A percentile compares a stretch with the other conserved stretches of the same genome.
phyloP scores from a whole-genome alignment of 176 grass and related monocot species.

The Olyra latifolia region DNA sequence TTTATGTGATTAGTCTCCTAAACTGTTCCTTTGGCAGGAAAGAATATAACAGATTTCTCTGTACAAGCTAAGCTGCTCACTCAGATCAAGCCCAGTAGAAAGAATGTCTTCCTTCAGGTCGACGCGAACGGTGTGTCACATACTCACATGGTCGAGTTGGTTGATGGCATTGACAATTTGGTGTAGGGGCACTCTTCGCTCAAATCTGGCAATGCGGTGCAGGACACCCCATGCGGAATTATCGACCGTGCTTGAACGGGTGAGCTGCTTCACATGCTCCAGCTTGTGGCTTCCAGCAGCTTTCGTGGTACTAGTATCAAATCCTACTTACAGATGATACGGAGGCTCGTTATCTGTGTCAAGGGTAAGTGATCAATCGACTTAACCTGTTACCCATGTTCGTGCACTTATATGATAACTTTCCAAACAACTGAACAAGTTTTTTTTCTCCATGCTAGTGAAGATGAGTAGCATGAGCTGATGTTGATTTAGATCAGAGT shows the following conservation, averaged over 20 bases:
- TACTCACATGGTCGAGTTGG: slow-evolving; percentile 29
- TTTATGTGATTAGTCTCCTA: background rate
- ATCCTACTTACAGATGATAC: background rate
- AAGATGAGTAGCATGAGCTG: too few relatives aligned
- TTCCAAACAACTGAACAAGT: background rate
- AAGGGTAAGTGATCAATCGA: slow-evolving; percentile 9
- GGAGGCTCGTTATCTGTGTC: background rate
- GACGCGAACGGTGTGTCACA: background rate
- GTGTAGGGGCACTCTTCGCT: background rate
- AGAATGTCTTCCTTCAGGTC: slow-evolving; percentile 18
- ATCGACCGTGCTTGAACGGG: slow-evolving; percentile 22
- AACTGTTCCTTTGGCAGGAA: slow-evolving; percentile 3
- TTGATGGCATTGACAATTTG: slow-evolving; percentile 10
- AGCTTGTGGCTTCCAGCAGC: background rate
- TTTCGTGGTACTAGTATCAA: background rate
- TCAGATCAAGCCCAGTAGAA: background rate
- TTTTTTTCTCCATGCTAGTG: too few relatives aligned
- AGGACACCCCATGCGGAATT: background rate
- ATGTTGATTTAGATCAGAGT: too few relatives aligned
- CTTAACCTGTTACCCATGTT: background rate
- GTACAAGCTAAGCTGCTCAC: background rate
- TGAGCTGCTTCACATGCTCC: slow-evolving; percentile 46
- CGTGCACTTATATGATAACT: background rate
- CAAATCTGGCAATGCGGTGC: background rate
- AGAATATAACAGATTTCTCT: background rate